phyloP scores from a whole-genome alignment of 306 rosid genomes.

The Gillenia trifoliata region DNA sequence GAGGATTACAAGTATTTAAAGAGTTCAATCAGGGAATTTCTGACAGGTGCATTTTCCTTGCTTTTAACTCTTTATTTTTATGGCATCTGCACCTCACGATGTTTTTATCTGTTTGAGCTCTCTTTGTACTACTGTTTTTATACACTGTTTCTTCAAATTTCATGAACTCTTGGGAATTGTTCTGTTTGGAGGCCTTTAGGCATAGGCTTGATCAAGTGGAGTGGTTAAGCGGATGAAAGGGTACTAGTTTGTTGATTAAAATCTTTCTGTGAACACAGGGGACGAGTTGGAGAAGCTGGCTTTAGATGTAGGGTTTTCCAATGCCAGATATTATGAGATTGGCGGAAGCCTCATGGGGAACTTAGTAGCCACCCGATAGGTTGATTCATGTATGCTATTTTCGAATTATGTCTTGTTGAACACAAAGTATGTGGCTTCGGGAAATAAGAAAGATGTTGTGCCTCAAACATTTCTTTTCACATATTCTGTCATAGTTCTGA shows the following conservation, averaged over 20 bases:
- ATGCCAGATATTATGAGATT: slow-evolving; percentile 69
- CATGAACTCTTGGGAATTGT: background rate
- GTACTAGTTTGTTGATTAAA: slow-evolving; percentile 9
- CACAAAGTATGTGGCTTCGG: background rate
- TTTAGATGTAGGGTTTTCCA: slow-evolving; percentile 73
- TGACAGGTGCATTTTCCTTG: slow-evolving; percentile 53
- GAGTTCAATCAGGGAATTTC: slow-evolving; percentile 69
- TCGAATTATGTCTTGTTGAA: background rate
- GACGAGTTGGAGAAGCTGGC: slow-evolving; percentile 80
- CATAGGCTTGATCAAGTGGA: background rate
- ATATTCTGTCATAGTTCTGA: background rate
- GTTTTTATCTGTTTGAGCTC: background rate
- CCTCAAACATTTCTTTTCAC: background rate
- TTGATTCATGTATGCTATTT: slow-evolving; percentile 7
- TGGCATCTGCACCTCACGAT: background rate
- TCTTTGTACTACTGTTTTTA: background rate
- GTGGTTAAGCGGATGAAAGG: background rate
- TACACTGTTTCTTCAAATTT: background rate
- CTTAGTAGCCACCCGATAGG: slow-evolving; percentile 64
- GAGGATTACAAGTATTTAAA: slow-evolving; percentile 76
- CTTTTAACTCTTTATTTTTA: background rate
- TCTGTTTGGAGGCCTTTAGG: background rate
- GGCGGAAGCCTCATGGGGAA: slow-evolving; percentile 87
- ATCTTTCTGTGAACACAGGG: slow-evolving; percentile 45
- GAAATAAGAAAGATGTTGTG: background rate